Percentiles rank a stretch among this genome's conserved stretches.
Conservation (phyloP, 306 rosid species). For the Prunus mongolica region DNA sequence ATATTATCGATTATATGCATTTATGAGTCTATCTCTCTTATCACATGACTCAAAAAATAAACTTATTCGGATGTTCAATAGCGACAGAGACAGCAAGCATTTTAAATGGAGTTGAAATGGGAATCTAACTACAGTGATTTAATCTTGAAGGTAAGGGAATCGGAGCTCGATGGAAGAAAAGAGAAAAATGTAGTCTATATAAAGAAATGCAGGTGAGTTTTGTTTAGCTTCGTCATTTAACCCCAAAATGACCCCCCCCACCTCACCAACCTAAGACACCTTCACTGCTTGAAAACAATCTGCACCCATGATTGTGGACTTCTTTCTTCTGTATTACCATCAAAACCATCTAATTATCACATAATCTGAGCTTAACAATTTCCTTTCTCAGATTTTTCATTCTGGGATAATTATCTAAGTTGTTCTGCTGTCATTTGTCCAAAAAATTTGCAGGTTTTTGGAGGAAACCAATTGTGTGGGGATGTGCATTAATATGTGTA, state of each 20-base stretch:
- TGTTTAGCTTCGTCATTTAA: not conserved
- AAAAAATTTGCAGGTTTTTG: slow-evolving; percentile 57
- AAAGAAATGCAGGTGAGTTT: slow-evolving; percentile 75
- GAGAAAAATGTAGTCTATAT: slow-evolving; percentile 74
- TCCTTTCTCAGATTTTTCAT: not conserved
- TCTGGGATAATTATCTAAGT: not conserved
- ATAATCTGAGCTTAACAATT: not conserved
- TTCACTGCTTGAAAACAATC: slow-evolving; percentile 26
- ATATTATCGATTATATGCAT: too few species aligned
- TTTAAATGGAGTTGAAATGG: not conserved
- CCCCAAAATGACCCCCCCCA: slow-evolving; percentile 21
- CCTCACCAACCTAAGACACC: slow-evolving; percentile 47
- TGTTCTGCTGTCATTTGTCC: not conserved
- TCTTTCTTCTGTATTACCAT: slow-evolving; percentile 31
- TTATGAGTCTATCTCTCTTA: too few species aligned
- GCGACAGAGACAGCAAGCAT: not conserved
- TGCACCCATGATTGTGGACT: slow-evolving; percentile 34
- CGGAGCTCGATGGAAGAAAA: slow-evolving; percentile 64
- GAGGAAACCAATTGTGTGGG: slow-evolving; percentile 83
- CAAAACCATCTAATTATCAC: slow-evolving; percentile 20
- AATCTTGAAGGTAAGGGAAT: slow-evolving; percentile 62
- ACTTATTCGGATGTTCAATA: too few species aligned
- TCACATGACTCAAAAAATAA: too few species aligned
- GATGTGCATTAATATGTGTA: slow-evolving; percentile 86
- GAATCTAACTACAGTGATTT: slow-evolving; percentile 22